Evolutionary conservation across 345 rosid species (phyloP).

Genomic region (Theobroma cacao): DNA sequence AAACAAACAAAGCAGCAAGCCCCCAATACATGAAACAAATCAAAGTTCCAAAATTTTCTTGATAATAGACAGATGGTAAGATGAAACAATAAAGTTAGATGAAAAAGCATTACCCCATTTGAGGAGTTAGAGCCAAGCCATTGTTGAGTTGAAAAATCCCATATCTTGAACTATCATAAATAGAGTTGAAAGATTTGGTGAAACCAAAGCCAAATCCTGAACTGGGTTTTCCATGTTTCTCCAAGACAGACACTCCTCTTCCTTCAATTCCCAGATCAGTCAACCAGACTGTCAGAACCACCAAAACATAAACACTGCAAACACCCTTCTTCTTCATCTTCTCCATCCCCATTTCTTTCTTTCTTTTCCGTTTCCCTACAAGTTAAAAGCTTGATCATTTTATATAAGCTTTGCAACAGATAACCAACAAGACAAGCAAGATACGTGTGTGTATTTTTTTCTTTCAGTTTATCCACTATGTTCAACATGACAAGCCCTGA

Average conservation of each 20-base stretch:
- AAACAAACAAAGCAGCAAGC: background rate
- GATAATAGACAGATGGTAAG: background rate
- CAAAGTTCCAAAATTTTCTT: background rate
- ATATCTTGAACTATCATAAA: slow-evolving; percentile 73
- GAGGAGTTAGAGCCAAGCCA: slow-evolving; percentile 87
- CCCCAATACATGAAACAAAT: background rate
- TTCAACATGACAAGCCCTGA: background rate
- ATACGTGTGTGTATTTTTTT: too few relatives aligned
- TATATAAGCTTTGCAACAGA: background rate
- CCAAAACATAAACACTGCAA: slow-evolving; percentile 12
- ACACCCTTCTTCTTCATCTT: slow-evolving; percentile 12
- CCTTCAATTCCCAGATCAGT: slow-evolving; percentile 39
- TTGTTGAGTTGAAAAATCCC: slow-evolving; percentile 79
- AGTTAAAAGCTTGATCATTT: background rate
- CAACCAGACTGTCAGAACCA: slow-evolving; percentile 26
- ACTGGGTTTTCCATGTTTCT: slow-evolving; percentile 25
- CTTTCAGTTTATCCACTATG: background rate
- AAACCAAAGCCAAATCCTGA: slow-evolving; percentile 28
- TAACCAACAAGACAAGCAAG: background rate
- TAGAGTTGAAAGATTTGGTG: slow-evolving; percentile 40
- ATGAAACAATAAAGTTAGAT: slow-evolving; percentile 11
- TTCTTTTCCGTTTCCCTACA: background rate
- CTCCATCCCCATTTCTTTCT: slow-evolving; percentile 15
- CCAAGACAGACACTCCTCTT: slow-evolving; percentile 43
- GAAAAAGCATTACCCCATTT: slow-evolving; percentile 66